Evolutionary conservation across 768 basidiomycete genomes (phyloP), one percentile per base, ranked within the genome.

Genomic region (Naganishia onofrii): DNA sequence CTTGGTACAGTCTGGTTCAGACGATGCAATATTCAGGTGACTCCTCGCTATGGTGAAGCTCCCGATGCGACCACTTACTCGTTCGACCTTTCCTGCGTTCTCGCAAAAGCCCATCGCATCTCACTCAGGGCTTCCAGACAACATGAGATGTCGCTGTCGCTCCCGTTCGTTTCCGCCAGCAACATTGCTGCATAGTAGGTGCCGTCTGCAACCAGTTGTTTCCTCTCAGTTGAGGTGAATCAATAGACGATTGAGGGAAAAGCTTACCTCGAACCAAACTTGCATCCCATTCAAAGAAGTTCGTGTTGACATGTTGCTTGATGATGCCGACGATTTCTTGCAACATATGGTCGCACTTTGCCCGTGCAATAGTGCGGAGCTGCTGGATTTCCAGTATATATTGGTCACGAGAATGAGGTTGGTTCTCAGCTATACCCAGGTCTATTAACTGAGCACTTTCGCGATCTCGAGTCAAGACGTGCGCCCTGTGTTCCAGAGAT

Each of bases 121-220:
- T 90, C 87, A 3, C 85, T 79, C n/a, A 95, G 84, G 10, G 91
- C 92, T 6, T 85, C 83, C 4, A 93, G 82, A 76, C 91, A 94
- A 29, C 82, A 70, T 34, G 83, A 78, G 26, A 84, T 81, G 66
- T 87, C 85, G 21, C 88, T 87, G 5, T 86, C 82, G 19, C 81
- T 71, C 10, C 85, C 87, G 9, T 82, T 78, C 69, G 86, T 87
- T 42, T 81, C 75, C 0, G 90, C 90, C 7, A 91, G 85, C 46
- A 93, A 82, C 71, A 89, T 86, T 1, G 88, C 92, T 3, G 91
- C 90, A 75, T 89, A 94, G 84, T 89, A 95, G 75, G 89, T 91
- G 3, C 93, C 93, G 75, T 95, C 93, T 73, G 42, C 0, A 4
- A 36, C 0, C 44, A 65, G 21, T 4, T 2, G 15, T 42, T 38